These are phyloP conservation scores for Candida anutae DNA, from an alignment of 1,139 yeast genomes.

Conservation along the genomic window DNA sequence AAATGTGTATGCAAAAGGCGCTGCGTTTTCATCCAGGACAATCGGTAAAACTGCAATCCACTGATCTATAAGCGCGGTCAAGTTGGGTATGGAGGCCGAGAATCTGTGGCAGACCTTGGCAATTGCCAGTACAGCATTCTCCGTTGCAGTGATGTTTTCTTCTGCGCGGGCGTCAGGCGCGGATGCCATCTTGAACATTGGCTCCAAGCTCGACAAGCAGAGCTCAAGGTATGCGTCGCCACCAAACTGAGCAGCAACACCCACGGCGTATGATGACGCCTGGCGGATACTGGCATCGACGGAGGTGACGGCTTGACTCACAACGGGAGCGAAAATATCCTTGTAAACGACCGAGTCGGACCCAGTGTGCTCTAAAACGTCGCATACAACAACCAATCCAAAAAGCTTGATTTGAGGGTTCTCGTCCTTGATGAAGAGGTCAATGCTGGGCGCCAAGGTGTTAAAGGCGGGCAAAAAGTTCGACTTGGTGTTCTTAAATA, in stretches of 20 bases:
- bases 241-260: constrained; percentile 78
- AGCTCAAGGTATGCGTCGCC: constrained; percentile 58
- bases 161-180: constrained; percentile 84
- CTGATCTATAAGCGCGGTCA: constrained; percentile 54
- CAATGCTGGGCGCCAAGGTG: constrained; percentile 45
- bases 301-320: constrained; percentile 58
- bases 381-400: constrained; percentile 76
- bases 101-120: constrained; percentile 67
- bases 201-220: constrained; percentile 61
- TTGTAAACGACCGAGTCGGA: constrained; percentile 56
- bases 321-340: constrained; percentile 53
- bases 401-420: constrained; percentile 65
- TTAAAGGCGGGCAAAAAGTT: constrained; percentile 63
- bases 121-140: constrained; percentile 73
- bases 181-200: constrained; percentile 64
- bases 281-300: constrained; percentile 77
- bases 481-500: constrained; percentile 57
- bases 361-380: constrained; percentile 74
- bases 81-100: constrained; percentile 51
- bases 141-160: constrained; percentile 82
- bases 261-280: constrained; percentile 79
- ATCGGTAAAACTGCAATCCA: constrained; percentile 86
- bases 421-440: constrained; percentile 52
- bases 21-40: constrained; percentile 79
- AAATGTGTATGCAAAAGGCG: constrained; percentile 77